Conservation (phyloP, 352 stramenopile species). For the Phytophthora crassamura region DNA sequence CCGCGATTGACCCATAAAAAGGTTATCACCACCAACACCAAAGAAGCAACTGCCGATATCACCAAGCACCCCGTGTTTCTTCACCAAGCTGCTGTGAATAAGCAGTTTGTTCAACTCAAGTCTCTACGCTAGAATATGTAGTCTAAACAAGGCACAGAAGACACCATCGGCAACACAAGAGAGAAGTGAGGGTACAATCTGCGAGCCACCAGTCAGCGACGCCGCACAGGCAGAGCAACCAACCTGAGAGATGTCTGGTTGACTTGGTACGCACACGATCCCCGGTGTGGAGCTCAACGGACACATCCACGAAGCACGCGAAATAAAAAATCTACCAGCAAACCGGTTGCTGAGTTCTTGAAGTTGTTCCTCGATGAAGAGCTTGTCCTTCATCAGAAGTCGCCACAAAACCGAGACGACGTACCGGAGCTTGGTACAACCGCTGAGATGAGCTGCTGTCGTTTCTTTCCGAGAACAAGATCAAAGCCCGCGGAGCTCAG, state of each 20-base stretch:
- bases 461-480: not conserved
- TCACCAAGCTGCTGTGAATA: constrained; percentile 10
- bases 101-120: constrained; percentile 9
- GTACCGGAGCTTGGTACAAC: not conserved
- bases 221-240: not conserved
- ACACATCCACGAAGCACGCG: constrained; percentile 5
- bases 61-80: constrained; percentile 3
- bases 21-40: not conserved
- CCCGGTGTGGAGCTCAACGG: not conserved
- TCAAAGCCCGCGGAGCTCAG: not conserved
- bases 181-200: not conserved
- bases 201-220: not conserved
- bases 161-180: not conserved
- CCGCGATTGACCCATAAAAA: too few relatives aligned
- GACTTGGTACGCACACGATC: constrained; percentile 16
- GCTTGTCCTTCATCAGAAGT: not conserved
- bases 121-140: not conserved
- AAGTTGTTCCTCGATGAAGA: not conserved
- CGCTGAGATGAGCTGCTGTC: constrained; percentile 3
- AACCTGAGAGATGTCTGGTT: constrained; percentile 15
- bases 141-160: constrained; percentile 1
- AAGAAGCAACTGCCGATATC: not conserved
- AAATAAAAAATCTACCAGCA: not conserved
- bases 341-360: not conserved
- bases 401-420: not conserved